Conservation (phyloP, 192 early-diverging fungal species). For the Coemansia sp. region DNA sequence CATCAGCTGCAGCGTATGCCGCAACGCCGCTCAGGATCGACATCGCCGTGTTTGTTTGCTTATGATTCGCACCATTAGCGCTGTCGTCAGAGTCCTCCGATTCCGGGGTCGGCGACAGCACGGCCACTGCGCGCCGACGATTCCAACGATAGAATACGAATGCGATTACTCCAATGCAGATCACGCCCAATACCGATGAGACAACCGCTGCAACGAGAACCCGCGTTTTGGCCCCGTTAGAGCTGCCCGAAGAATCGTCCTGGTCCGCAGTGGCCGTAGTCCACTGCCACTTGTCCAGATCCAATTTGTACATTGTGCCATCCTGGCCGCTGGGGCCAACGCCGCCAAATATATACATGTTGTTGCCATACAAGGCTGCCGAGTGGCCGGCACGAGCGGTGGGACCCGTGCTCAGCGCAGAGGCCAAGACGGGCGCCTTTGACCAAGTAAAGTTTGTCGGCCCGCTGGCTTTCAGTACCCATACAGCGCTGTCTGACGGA, state of each 20-base stretch:
- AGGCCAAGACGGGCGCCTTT: constrained; percentile 41
- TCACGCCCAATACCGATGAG: constrained; percentile 49
- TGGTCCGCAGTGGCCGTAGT: constrained; percentile 42
- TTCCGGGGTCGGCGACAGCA: background rate
- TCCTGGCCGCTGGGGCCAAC: constrained; percentile 60
- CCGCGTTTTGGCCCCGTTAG: constrained; percentile 28
- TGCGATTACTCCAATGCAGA: constrained; percentile 51
- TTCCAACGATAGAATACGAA: constrained; percentile 44
- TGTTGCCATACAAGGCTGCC: constrained; percentile 60
- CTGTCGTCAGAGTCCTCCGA: background rate
- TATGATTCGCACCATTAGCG: constrained; percentile 2
- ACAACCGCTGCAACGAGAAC: constrained; percentile 57
- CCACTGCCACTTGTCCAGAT: constrained; percentile 66
- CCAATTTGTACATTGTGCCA: constrained; percentile 67
- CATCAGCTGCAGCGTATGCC: background rate
- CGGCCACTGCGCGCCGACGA: constrained; percentile 24
- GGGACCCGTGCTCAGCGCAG: constrained; percentile 47
- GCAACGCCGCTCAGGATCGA: background rate
- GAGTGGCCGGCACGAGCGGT: constrained; percentile 66
- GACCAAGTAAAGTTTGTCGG: constrained; percentile 38
- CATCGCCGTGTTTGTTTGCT: background rate
- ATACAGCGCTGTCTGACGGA: constrained; percentile 58
- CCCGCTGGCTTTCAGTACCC: constrained; percentile 46
- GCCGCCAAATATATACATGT: constrained; percentile 74
- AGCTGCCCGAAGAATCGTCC: constrained; percentile 14